Evolutionary conservation across 2,329 filamentous ascomycete genomes (phyloP), one percentile per base, ranked within the genome.

Genomic region (Pseudopyricularia javanii): DNA sequence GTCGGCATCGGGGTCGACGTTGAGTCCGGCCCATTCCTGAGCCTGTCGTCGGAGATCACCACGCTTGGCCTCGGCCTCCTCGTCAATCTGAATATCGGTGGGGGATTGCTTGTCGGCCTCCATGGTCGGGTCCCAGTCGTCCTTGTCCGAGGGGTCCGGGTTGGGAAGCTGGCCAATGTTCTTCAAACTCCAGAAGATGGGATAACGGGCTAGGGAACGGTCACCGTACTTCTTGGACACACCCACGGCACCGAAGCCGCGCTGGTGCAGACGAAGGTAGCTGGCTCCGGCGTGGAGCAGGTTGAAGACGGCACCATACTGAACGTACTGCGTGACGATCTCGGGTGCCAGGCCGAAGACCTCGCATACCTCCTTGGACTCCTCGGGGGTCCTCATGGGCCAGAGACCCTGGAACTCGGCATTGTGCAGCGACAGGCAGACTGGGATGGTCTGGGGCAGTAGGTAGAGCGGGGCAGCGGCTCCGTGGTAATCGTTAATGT

Each of bases 21-120:
- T 70, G 2, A 86, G 70, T 14, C 79, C 79, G 45, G 82, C 82
- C 82, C 82, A 86, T 65, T 82, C 76, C 59, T 85, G 82, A 20
- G 82, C 80, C 62, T 85, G 79, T 73, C 73, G 3, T 66, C 73
- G 58, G 20, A 45, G 40, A 20, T 45, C 40, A 2, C 40, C 40
- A 26, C 40, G 40, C 40, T 45, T 45, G 22, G 40, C 11, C 40
- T 45, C 40, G 40, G 40, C 40, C 40, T 45, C 40, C 40, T 45
- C 40, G 40, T 45, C 40, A 24, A 45, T 45, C 40, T 45, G 11
- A 6, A 45, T 45, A 20, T 45, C 40, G 3, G 24, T 14, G 40
- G 40, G 40, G 9, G 17, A 14, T 24, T 45, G 40, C 40, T 45
- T 20, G 17, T 45, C 40, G 2, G 40, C 40, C 81, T 68, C 34